Evolutionary conservation across 1,284 basidiomycete species (phyloP).

Genomic region (Tilletia setariae): DNA sequence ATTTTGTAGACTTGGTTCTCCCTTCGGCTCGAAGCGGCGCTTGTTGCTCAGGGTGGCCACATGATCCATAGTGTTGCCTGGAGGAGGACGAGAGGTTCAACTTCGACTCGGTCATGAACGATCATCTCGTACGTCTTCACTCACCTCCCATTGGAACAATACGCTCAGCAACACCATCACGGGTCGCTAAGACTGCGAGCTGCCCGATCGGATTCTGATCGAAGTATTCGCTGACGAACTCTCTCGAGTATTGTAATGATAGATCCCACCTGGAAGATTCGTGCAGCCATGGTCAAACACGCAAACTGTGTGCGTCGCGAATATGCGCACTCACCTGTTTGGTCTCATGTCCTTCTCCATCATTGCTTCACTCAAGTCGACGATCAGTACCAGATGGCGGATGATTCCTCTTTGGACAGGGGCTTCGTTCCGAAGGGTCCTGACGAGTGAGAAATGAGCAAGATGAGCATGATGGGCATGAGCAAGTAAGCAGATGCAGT

Average conservation of each 20-base stretch:
- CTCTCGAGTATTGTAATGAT: slow-evolving; percentile 70
- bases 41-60: slow-evolving; percentile 79
- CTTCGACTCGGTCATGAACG: no score
- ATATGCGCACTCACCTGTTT: slow-evolving; percentile 60
- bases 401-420: slow-evolving; percentile 94
- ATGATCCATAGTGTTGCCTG: slow-evolving; percentile 92
- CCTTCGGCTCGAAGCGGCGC: slow-evolving; percentile 79
- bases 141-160: slow-evolving; percentile 70
- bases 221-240: slow-evolving; percentile 95
- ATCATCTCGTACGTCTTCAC: not conserved
- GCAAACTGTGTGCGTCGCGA: not conserved
- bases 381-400: slow-evolving; percentile 81
- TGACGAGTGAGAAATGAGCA: not conserved
- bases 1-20: slow-evolving; percentile 94
- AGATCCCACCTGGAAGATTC: slow-evolving; percentile 63
- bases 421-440: slow-evolving; percentile 64
- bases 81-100: not conserved
- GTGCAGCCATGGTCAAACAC: slow-evolving; percentile 22
- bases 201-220: slow-evolving; percentile 99
- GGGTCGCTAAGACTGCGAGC: slow-evolving; percentile 50
- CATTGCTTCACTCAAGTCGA: slow-evolving; percentile 90
- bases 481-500: not conserved
- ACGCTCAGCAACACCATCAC: slow-evolving; percentile 50
- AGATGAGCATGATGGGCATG: not conserved
- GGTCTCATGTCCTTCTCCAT: slow-evolving; percentile 91